These are phyloP conservation scores for Meyerozyma athensensis DNA, from an alignment of 1,139 yeast species.

Conservation along the genomic window DNA sequence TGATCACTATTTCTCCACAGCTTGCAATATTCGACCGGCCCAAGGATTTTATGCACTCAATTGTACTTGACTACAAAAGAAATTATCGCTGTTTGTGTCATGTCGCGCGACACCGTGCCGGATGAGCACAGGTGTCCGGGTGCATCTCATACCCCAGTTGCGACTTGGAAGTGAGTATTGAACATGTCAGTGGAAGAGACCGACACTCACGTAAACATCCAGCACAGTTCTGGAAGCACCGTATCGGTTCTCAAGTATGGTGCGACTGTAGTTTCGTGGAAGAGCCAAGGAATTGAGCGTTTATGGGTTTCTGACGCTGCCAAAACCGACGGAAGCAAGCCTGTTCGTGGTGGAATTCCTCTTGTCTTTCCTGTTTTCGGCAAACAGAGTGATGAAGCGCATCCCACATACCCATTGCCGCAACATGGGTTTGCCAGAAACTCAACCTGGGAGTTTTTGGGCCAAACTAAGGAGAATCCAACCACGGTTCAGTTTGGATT, in stretches of 20 bases:
- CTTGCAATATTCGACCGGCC: no score
- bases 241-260: conserved; percentile 77
- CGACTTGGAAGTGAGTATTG: not conserved
- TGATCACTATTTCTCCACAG: no score
- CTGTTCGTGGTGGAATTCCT: conserved; percentile 97
- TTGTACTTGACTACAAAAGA: no score
- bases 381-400: conserved; percentile 41
- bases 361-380: conserved; percentile 95
- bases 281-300: conserved; percentile 60
- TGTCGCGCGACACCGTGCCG: conserved; percentile 3
- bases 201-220: conserved; percentile 56
- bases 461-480: conserved; percentile 56
- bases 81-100: conserved; percentile 2
- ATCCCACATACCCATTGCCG: conserved; percentile 53
- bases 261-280: conserved; percentile 87
- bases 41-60: no score
- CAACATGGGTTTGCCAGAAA: conserved; percentile 96
- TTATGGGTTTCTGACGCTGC: conserved; percentile 65
- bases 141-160: not conserved
- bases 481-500: conserved; percentile 84
- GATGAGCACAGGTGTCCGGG: not conserved
- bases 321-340: conserved; percentile 80
- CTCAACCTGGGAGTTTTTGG: conserved; percentile 87
- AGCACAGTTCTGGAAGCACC: conserved; percentile 48
- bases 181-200: conserved; percentile 60